Base-by-base conservation (phyloP, 2,329 filamentous ascomycete species). In the Botrytis squamosa region DNA sequence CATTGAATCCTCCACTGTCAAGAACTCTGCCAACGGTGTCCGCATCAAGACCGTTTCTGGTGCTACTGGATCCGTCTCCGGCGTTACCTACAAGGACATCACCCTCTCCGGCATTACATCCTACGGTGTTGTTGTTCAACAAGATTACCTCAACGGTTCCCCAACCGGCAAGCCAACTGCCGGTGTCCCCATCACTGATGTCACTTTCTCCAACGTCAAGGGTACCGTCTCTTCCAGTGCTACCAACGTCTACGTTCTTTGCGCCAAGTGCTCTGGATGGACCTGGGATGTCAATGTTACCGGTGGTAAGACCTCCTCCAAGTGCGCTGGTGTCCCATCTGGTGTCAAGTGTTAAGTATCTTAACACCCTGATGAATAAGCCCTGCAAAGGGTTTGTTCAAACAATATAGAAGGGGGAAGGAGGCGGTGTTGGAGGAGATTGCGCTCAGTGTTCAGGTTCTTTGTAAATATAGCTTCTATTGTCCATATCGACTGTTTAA, bases 11-110 rank as follows among this genome's bases (percentile, higher is more conserved):
- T 85, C 83, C 16, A 84, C 81, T 33, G 84, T 90, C 75, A 80
- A 72, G 77, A 74, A 89, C 80, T 89, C 86, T 0, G 80, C 85
- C 69, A 88, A 89, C 80, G 88, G 87, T 72, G 83, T 73, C 52
- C 81, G 82, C 22, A 79, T 83, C 72, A 81, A 84, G n/a, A 79
- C 81, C 3, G 76, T 83, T 33, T 82, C 78, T 59, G 81, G 81
- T 5, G 81, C 85, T 0, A 78, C 78, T 25, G 78, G 79, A 38
- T 44, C 86, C 18, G 84, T 86, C 40, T 85, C 81, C 62, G 85
- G 82, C 71, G 82, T 90, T 46, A 88, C 85, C 2, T 90, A 88
- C 82, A 82, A 82, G 59, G 82, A 83, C 75, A 89, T 90, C 80
- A 84, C 82, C 1, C 82, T 89, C 2, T 83, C 82, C 59, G 80